phyloP scores from a whole-genome alignment of 257 asterid genomes.

The Gynochthodes officinalis region DNA sequence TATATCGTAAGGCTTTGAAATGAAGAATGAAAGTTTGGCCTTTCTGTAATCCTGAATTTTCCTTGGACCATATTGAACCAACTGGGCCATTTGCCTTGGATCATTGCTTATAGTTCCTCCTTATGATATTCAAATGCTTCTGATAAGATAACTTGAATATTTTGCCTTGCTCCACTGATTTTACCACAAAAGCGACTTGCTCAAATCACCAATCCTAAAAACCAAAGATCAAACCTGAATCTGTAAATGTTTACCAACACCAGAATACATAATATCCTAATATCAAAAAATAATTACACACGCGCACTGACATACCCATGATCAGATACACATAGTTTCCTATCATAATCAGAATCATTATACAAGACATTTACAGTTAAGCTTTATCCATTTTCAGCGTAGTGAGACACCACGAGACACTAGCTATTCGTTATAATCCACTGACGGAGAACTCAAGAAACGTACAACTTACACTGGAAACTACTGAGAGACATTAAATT shows the following conservation, averaged over 20 bases:
- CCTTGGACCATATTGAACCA: not conserved
- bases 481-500: conserved; percentile 31
- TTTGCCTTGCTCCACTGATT: not conserved
- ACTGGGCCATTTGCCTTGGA: not conserved
- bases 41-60: not conserved
- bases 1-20: not conserved
- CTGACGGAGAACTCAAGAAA: not conserved
- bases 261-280: too few relatives aligned
- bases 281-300: too few relatives aligned
- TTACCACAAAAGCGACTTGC: not conserved
- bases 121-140: not conserved
- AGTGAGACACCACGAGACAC: not conserved
- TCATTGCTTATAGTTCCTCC: not conserved
- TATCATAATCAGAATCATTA: not conserved
- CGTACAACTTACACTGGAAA: conserved; percentile 30
- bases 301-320: not conserved
- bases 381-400: not conserved
- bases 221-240: not conserved
- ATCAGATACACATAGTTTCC: not conserved
- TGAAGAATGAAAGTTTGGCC: not conserved
- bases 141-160: not conserved
- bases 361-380: not conserved
- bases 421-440: not conserved
- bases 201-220: conserved; percentile 5
- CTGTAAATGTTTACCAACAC: not conserved